Base-by-base conservation (phyloP, 257 asterid genomes). In the Capsicum rhomboideum region DNA sequence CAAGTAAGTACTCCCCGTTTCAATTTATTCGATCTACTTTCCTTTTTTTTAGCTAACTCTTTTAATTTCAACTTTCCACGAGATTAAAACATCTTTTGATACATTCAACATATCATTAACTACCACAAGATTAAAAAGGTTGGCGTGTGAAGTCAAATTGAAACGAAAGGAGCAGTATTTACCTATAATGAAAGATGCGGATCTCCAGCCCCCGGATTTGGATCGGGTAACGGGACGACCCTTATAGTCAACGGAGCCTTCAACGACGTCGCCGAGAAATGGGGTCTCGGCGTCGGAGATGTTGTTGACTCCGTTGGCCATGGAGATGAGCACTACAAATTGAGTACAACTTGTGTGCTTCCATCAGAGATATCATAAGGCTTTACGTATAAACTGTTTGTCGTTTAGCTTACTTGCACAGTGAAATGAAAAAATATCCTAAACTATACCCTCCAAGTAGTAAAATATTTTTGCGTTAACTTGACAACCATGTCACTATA, bases 101-200 rank as follows among this genome's bases (percentile, higher is more conserved):
- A n/a, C n/a, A 34, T 34, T 3, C 4, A 5, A 34, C 40, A 2
- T 34, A 34, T 34, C 40, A 34, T 34, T 34, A 34, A 34, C 4
- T 34, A 34, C 40, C 40, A 34, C 40, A 34, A 34, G 40, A n/a
- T n/a, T n/a, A n/a, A n/a, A n/a, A n/a, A n/a, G n/a, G n/a, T n/a
- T n/a, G n/a, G n/a, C n/a, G n/a, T n/a, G n/a, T n/a, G n/a, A n/a
- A n/a, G n/a, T n/a, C n/a, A n/a, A n/a, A n/a, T n/a, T n/a, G n/a
- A n/a, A n/a, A n/a, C n/a, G n/a, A n/a, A n/a, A n/a, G n/a, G n/a
- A n/a, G n/a, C n/a, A n/a, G 40, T 34, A 34, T 34, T 40, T 80
- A 88, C 91, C 89, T 71, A 88, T 88, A 75, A 88, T 86, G 82
- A 88, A 85, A 63, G 83, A 69, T 68, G 89, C 91, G 8, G 91